A percentile compares a stretch with the other conserved stretches of the same genome.
phyloP scores from a whole-genome alignment of 371 early-diverging fungal species.

The Mortierella sp. region DNA sequence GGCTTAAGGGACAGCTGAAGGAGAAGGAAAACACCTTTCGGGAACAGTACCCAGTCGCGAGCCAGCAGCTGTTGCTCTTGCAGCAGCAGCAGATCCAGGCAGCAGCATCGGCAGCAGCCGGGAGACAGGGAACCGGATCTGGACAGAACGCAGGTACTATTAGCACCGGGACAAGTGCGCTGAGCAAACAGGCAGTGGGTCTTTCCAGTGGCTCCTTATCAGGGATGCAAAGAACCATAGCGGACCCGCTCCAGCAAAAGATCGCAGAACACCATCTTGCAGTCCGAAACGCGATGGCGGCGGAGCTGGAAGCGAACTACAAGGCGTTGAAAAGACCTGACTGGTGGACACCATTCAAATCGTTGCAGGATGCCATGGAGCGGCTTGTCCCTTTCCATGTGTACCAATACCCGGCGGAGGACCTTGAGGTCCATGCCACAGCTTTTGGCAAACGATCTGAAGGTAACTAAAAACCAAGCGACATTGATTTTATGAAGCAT shows the following conservation, averaged over 20 bases:
- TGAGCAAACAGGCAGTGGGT: not conserved
- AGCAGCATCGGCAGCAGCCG: slow-evolving; percentile 26
- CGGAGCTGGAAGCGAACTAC: slow-evolving; percentile 39
- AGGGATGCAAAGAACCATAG: slow-evolving; percentile 25
- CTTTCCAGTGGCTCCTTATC: not conserved
- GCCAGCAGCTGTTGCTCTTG: slow-evolving; percentile 39
- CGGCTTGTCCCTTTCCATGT: slow-evolving; percentile 80
- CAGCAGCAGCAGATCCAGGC: slow-evolving; percentile 48
- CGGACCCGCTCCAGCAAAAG: slow-evolving; percentile 54
- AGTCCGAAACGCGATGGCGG: slow-evolving; percentile 46
- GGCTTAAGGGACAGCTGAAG: slow-evolving; percentile 17
- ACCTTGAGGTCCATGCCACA: slow-evolving; percentile 68
- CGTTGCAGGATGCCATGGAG: slow-evolving; percentile 69
- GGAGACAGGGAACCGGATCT: not conserved
- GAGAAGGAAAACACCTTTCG: slow-evolving; percentile 27
- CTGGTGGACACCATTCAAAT: slow-evolving; percentile 67
- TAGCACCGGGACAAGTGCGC: not conserved
- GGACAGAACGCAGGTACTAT: no score
- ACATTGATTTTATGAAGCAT: not conserved
- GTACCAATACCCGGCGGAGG: slow-evolving; percentile 73
- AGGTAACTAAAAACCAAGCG: slow-evolving; percentile 8
- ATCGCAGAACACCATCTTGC: slow-evolving; percentile 43
- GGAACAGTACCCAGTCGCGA: slow-evolving; percentile 28
- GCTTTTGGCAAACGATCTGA: slow-evolving; percentile 50
- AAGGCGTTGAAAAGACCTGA: slow-evolving; percentile 61